Conservation (phyloP, 2,329 filamentous ascomycete species). For the Fusarium mexicanum region DNA sequence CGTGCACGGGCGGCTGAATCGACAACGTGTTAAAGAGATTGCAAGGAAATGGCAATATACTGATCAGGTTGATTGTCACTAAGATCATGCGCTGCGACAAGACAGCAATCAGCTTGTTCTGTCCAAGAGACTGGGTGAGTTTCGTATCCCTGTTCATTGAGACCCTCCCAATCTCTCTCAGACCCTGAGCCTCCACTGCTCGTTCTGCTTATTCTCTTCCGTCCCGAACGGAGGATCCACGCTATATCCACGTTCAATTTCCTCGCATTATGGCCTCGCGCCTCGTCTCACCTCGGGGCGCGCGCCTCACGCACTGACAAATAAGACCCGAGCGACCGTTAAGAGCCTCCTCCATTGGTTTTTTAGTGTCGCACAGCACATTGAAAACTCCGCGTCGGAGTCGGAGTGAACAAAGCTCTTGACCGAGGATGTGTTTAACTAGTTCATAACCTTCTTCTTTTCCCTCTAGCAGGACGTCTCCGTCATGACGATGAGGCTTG, state of each 20-base stretch:
- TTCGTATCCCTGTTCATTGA: conserved; percentile 37
- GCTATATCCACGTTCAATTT: conserved; percentile 24
- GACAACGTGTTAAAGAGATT: conserved; percentile 5
- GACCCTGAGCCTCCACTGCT: conserved; percentile 30
- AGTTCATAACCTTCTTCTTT: background rate
- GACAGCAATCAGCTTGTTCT: background rate
- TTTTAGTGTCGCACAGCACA: background rate
- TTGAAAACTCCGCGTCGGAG: conserved; percentile 22
- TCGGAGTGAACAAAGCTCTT: conserved; percentile 22
- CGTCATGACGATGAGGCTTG: conserved; percentile 32
- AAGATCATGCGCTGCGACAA: background rate
- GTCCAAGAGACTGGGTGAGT: conserved; percentile 23
- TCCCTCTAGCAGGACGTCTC: conserved; percentile 27
- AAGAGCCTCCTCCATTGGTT: background rate
- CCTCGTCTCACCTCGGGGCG: conserved; percentile 19
- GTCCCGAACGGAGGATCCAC: conserved; percentile 23
- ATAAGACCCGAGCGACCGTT: conserved; percentile 21
- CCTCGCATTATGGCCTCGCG: conserved; percentile 23
- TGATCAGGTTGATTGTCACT: conserved; percentile 9
- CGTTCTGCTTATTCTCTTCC: conserved; percentile 18
- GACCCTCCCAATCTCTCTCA: conserved; percentile 40
- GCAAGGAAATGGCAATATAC: conserved; percentile 25
- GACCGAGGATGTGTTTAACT: conserved; percentile 3
- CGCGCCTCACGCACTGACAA: conserved; percentile 19
- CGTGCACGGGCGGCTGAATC: conserved; percentile 7